These are phyloP conservation scores for Carex myosuroides DNA, from an alignment of 176 grass and related monocot genomes.

Conservation along the genomic window DNA sequence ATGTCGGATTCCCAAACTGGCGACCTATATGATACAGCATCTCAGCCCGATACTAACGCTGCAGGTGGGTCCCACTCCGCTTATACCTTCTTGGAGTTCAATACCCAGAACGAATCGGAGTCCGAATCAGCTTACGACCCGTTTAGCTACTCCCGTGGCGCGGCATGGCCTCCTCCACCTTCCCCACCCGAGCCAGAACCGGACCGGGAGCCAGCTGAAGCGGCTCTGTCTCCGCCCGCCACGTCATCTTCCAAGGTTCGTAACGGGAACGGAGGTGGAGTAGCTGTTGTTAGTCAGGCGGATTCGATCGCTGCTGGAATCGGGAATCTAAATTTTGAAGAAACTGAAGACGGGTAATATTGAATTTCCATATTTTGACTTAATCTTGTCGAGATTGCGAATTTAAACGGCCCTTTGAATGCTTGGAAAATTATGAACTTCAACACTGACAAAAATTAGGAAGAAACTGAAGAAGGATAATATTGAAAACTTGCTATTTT, in stretches of 20 bases:
- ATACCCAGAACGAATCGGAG: constrained; percentile 85
- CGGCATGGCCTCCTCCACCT: constrained; percentile 34
- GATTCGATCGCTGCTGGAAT: constrained; percentile 72
- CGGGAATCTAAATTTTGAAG: constrained; percentile 81
- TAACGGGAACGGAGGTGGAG: constrained; percentile 7
- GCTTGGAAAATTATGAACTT: not conserved
- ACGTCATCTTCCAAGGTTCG: constrained; percentile 51
- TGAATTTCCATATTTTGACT: constrained; percentile 6
- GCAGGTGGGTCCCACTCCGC: constrained; percentile 51
- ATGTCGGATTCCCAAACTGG: constrained; percentile 26
- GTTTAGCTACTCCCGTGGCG: constrained; percentile 63
- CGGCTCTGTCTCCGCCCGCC: constrained; percentile 31
- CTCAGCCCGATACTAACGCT: constrained; percentile 71
- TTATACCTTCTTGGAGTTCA: constrained; percentile 98
- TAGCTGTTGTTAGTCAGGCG: not conserved
- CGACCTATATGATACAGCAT: constrained; percentile 95
- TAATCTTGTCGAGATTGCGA: not conserved
- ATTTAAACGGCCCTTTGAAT: not conserved
- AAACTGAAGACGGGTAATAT: constrained; percentile 36
- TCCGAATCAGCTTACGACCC: constrained; percentile 83
- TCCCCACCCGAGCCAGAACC: constrained; percentile 17
- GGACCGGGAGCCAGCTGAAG: constrained; percentile 22
- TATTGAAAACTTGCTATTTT: not conserved
- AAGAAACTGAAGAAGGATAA: constrained; percentile 38
- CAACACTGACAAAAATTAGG: constrained; percentile 29